These are phyloP conservation scores for Acorus calamus DNA, from an alignment of 106 monocot species.

Conservation along the genomic window DNA sequence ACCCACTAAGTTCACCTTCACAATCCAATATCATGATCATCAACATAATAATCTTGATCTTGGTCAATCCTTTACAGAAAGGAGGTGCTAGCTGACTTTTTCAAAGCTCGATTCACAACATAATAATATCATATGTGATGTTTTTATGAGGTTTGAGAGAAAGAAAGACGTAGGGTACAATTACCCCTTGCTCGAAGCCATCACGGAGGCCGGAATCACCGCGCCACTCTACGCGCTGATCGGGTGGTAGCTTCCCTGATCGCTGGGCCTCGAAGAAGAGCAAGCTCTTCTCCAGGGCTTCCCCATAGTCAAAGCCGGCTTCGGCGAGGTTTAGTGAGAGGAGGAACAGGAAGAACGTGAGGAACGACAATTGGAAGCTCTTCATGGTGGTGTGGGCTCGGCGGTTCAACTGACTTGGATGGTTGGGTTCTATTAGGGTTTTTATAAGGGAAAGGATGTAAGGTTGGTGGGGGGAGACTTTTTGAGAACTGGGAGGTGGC, in stretches of 20 bases:
- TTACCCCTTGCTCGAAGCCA: constrained; percentile 56
- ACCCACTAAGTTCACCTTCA: constrained; percentile 77
- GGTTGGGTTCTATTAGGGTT: too few relatives aligned
- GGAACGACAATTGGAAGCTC: background rate
- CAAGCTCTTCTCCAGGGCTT: constrained; percentile 65
- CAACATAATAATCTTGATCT: too few relatives aligned
- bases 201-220: constrained; percentile 74
- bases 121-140: too few relatives aligned
- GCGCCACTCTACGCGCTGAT: constrained; percentile 72
- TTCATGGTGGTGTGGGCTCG: constrained; percentile 21
- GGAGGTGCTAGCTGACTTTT: background rate
- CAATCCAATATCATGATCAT: background rate
- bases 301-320: constrained; percentile 35
- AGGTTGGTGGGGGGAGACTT: background rate
- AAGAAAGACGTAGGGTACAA: background rate
- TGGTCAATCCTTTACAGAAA: background rate
- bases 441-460: background rate
- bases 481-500: background rate
- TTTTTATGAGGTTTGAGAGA: background rate
- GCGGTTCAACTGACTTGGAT: background rate
- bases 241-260: constrained; percentile 68
- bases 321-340: constrained; percentile 9
- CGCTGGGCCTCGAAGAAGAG: constrained; percentile 97
- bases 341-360: background rate
- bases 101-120: too few relatives aligned